Evolutionary conservation across 2,329 filamentous ascomycete species (phyloP).

Genomic region (Helotiales sp.): DNA sequence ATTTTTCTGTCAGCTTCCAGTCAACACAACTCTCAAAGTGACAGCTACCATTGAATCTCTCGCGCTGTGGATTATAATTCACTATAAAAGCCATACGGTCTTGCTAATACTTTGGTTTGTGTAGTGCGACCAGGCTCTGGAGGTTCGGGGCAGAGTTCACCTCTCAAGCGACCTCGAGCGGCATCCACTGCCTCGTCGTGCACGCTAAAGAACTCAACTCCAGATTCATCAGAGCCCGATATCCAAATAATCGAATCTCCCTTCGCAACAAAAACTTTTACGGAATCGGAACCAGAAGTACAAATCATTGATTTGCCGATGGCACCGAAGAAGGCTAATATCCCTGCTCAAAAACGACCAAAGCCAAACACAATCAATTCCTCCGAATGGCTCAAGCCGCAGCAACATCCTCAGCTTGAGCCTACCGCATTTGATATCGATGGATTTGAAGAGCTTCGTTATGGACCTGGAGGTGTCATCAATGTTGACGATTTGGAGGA

Average conservation of each 20-base stretch:
- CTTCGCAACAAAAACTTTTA: neutral
- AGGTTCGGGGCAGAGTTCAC: neutral
- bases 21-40: no score
- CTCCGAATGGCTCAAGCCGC: no score
- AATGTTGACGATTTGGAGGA: conserved; percentile 11
- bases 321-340: neutral
- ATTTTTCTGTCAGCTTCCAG: neutral
- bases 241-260: neutral
- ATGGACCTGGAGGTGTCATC: neutral
- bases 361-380: neutral
- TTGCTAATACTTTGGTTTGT: neutral
- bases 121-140: neutral
- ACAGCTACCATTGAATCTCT: no score
- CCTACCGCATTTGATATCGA: neutral
- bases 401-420: neutral
- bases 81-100: no score
- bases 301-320: neutral
- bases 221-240: neutral
- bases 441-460: conserved; percentile 1
- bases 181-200: neutral
- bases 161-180: conserved; percentile 5
- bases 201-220: neutral
- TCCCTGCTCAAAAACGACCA: neutral
- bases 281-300: neutral
- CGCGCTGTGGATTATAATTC: no score